Base-by-base conservation (phyloP, 2,329 filamentous ascomycete species). In the Talaromyces amestolkiae region DNA sequence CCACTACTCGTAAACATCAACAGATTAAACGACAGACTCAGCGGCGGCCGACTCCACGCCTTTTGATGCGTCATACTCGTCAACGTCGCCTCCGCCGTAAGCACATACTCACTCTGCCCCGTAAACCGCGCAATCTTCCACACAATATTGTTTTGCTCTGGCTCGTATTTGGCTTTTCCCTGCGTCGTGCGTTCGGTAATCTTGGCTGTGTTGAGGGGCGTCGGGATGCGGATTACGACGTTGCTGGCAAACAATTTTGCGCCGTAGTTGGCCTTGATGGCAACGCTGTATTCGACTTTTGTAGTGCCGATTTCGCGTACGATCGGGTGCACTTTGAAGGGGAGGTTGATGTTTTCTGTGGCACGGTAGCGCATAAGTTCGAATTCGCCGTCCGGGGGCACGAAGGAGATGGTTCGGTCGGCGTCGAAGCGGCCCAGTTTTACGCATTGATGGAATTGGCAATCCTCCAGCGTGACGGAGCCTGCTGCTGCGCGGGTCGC, bases 101-200 rank as follows among this genome's bases (percentile, higher is more conserved):
- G 84, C 13, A 99, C 94, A 70, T 90, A 99, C 79, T 99, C 95
- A 80, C 90, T 94, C 80, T 97, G 93, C n/a, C 95, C 95, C 0
- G 93, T 95, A 80, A 99, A 99, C n/a, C 95, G 87, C 13, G 93
- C 91, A 70, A 99, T 98, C 85, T 97, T 98, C 95, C 95, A 99
- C 13, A 98, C 91, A 69, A 99, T 98, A 74, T 94, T 92, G 83
- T 99, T 99, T 76, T 97, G 93, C 69, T 93, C 91, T 0, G 95
- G 96, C 80, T 99, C 96, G 79, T 99, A 99, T 80, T 97, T 98
- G 65, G 95, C 95, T 77, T 97, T 97, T 67, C 95, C 96, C 79
- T 98, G 93, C 1, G 91, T 95, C 68, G 93, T 96, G 59, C 95
- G 88, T 80, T 97, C 93, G 1, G 89, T 94, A 67, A 96, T 97